These are phyloP conservation scores for Paramecium bursaria DNA, from an alignment of 73 alveolate genomes.

Conservation along the genomic window DNA sequence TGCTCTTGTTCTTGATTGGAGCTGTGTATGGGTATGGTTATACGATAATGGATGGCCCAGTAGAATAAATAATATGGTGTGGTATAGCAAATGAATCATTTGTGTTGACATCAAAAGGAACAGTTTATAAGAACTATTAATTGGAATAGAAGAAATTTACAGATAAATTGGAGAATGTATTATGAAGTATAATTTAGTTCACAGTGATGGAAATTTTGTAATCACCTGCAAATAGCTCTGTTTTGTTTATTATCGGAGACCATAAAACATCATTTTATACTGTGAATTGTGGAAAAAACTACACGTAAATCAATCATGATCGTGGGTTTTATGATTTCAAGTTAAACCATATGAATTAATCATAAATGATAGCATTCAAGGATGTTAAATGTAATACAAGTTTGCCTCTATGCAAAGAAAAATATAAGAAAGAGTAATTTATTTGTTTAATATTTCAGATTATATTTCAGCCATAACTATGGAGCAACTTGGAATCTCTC, in stretches of 20 bases:
- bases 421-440: constrained; percentile 40
- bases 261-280: constrained; percentile 29
- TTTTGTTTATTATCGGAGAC: constrained; percentile 58
- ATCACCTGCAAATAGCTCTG: constrained; percentile 61
- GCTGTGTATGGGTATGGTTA: neutral
- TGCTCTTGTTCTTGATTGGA: neutral
- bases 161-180: constrained; percentile 1
- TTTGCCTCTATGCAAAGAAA: constrained; percentile 25
- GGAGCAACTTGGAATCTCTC: constrained; percentile 32
- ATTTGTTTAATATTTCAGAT: too few relatives aligned
- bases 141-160: neutral
- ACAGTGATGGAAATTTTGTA: constrained; percentile 52
- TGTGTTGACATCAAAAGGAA: constrained; percentile 11
- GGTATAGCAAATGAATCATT: constrained; percentile 4
- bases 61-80: constrained; percentile 54
- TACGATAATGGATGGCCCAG: constrained; percentile 25
- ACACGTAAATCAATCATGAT: constrained; percentile 44
- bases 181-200: neutral
- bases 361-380: constrained; percentile 17
- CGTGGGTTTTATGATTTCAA: constrained; percentile 49
- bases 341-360: constrained; percentile 11
- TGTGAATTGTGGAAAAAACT: constrained; percentile 65
- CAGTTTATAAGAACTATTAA: constrained; percentile 21
- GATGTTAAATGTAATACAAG: constrained; percentile 15
- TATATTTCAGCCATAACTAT: constrained; percentile 36